Conservation (phyloP, 1,284 basidiomycete species). For the Testicularia cyperi region DNA sequence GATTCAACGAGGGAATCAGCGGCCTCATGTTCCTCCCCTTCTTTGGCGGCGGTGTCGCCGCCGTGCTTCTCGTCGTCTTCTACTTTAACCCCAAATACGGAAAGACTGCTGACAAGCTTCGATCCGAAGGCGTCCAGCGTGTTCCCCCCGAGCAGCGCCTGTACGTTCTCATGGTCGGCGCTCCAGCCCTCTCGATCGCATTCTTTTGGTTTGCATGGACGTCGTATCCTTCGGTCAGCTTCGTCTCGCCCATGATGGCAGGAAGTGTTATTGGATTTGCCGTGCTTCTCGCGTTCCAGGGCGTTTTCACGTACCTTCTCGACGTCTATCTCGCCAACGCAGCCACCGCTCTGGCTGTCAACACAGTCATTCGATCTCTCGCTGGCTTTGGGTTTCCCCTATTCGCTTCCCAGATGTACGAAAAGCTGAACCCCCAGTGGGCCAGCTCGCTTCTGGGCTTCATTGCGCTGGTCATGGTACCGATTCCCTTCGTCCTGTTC, state of each 20-base stretch:
- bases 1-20: conserved; percentile 47
- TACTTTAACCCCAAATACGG: conserved; percentile 50
- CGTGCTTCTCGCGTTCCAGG: conserved; percentile 67
- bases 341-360: conserved; percentile 67
- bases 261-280: conserved; percentile 61
- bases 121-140: conserved; percentile 35
- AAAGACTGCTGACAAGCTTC: conserved; percentile 30
- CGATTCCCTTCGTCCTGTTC: conserved; percentile 66
- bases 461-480: conserved; percentile 69
- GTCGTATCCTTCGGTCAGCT: conserved; percentile 52
- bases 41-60: conserved; percentile 50
- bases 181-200: conserved; percentile 57
- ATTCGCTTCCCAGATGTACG: conserved; percentile 65
- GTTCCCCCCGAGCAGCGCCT: conserved; percentile 56
- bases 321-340: conserved; percentile 65
- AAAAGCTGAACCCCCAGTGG: conserved; percentile 70
- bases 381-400: conserved; percentile 67
- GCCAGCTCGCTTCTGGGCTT: conserved; percentile 76
- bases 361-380: conserved; percentile 69
- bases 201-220: conserved; percentile 62
- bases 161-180: conserved; percentile 51
- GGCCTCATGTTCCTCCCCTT: conserved; percentile 59
- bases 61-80: conserved; percentile 33
- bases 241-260: conserved; percentile 64
- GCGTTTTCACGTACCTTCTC: conserved; percentile 63